phyloP scores from a whole-genome alignment of 139 green algal genomes.

The Raphidocelis subcapitata region DNA sequence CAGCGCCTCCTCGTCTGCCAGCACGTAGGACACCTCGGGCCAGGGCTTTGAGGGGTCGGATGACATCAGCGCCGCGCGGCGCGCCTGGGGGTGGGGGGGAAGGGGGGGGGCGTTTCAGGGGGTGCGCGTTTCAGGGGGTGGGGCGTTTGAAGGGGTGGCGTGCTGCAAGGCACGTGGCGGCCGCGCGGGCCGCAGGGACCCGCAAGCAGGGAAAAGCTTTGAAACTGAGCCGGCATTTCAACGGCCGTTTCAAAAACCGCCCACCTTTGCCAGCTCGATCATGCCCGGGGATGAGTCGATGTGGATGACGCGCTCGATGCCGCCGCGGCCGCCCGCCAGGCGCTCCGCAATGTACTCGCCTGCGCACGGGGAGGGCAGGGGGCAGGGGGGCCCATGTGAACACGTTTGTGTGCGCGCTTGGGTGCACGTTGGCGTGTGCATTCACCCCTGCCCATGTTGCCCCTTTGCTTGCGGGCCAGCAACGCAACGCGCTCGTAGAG shows the following conservation, averaged over 20 bases:
- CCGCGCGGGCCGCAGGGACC: too few relatives aligned
- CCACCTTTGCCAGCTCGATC: constrained; percentile 43
- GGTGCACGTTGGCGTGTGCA: too few relatives aligned
- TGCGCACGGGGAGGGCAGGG: constrained; percentile 6
- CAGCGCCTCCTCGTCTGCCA: constrained; percentile 40
- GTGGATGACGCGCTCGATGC: constrained; percentile 49
- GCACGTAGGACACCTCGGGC: constrained; percentile 21
- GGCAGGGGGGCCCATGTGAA: background rate
- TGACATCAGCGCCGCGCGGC: background rate
- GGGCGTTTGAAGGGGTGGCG: too few relatives aligned
- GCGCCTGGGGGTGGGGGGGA: constrained; percentile 1
- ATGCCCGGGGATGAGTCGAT: constrained; percentile 60
- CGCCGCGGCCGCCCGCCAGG: constrained; percentile 38
- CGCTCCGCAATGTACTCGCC: constrained; percentile 47
- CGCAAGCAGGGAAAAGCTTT: too few relatives aligned
- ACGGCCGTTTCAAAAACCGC: background rate
- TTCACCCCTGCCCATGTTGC: too few relatives aligned
- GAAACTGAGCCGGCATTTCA: too few relatives aligned
- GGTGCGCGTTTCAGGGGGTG: too few relatives aligned
- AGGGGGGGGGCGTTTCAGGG: too few relatives aligned
- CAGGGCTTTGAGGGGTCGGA: background rate
- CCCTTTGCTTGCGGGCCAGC: too few relatives aligned
- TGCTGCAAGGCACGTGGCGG: too few relatives aligned
- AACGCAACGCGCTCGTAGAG: too few relatives aligned
- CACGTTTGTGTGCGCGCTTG: too few relatives aligned